Evolutionary conservation across 148 eudicot species (phyloP).

Genomic region (Persicaria tinctoria): DNA sequence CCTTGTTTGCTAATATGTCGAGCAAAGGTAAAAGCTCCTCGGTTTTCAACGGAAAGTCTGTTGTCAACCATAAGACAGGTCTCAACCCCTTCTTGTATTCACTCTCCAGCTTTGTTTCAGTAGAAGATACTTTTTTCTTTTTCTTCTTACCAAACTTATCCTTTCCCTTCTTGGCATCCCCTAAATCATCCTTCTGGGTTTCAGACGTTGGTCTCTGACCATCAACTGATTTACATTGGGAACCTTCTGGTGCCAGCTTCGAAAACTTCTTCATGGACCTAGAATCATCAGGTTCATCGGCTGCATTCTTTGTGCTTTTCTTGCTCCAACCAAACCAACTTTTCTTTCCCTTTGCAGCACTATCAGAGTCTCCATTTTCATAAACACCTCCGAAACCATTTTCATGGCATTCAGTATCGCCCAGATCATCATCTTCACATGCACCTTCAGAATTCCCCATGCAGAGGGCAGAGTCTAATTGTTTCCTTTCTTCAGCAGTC

Average conservation of each 20-base stretch:
- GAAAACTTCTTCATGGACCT: constrained; percentile 18
- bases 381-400: constrained; percentile 12
- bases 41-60: constrained; percentile 41
- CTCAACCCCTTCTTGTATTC: constrained; percentile 64
- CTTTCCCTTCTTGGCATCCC: constrained; percentile 15
- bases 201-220: constrained; percentile 19
- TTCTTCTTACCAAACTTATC: constrained; percentile 24
- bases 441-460: background rate
- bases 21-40: constrained; percentile 61
- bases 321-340: constrained; percentile 13
- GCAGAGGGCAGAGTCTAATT: constrained; percentile 1
- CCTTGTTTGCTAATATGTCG: constrained; percentile 60
- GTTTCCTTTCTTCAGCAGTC: constrained; percentile 10
- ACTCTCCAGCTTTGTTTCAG: constrained; percentile 35
- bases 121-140: constrained; percentile 16
- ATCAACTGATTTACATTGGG: constrained; percentile 33
- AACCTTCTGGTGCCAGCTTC: constrained; percentile 4
- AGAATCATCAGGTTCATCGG: constrained; percentile 41
- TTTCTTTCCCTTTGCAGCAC: constrained; percentile 18
- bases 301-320: constrained; percentile 1
- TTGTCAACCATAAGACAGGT: constrained; percentile 59
- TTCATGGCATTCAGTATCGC: constrained; percentile 17
- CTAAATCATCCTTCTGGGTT: constrained; percentile 8
- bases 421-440: constrained; percentile 5
- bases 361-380: constrained; percentile 13